Evolutionary conservation across 345 rosid genomes (phyloP).

Genomic region (Hibiscus tridactylites): DNA sequence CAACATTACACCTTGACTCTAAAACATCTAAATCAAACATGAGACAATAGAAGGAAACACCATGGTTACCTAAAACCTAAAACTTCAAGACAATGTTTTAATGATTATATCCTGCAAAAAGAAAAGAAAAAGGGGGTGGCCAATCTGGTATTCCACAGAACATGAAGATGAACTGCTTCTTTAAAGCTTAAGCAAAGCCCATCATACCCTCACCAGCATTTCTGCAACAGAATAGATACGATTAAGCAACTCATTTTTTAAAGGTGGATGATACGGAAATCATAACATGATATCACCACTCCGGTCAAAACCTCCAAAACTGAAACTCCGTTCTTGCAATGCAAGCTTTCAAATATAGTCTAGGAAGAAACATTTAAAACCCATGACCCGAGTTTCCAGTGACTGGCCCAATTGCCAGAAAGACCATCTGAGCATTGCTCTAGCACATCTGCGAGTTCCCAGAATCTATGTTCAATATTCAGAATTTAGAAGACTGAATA

Average conservation of each 20-base stretch:
- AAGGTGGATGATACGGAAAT: slow-evolving; percentile 31
- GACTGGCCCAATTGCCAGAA: slow-evolving; percentile 65
- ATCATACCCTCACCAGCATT: slow-evolving; percentile 47
- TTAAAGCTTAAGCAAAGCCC: slow-evolving; percentile 42
- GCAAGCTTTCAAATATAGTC: slow-evolving; percentile 35
- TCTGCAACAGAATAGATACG: slow-evolving; percentile 62
- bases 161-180: slow-evolving; percentile 39
- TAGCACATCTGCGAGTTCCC: slow-evolving; percentile 72
- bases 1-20: slow-evolving; percentile 21
- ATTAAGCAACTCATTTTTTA: slow-evolving; percentile 36
- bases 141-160: slow-evolving; percentile 32
- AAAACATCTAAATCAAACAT: slow-evolving; percentile 7
- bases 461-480: slow-evolving; percentile 54
- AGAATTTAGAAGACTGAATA: slow-evolving; percentile 27
- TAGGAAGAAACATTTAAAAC: slow-evolving; percentile 43
- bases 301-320: slow-evolving; percentile 43
- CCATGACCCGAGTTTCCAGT: slow-evolving; percentile 47
- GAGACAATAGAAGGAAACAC: neutral
- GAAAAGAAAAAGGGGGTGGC: slow-evolving; percentile 14
- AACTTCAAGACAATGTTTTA: slow-evolving; percentile 10
- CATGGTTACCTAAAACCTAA: slow-evolving; percentile 19
- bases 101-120: slow-evolving; percentile 27
- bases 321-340: slow-evolving; percentile 42
- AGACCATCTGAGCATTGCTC: slow-evolving; percentile 63
- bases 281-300: slow-evolving; percentile 33